Evolutionary conservation across 2,329 filamentous ascomycete species (phyloP), one percentile per base, ranked within the genome.

Genomic region (Pseudogymnoascus sp.): DNA sequence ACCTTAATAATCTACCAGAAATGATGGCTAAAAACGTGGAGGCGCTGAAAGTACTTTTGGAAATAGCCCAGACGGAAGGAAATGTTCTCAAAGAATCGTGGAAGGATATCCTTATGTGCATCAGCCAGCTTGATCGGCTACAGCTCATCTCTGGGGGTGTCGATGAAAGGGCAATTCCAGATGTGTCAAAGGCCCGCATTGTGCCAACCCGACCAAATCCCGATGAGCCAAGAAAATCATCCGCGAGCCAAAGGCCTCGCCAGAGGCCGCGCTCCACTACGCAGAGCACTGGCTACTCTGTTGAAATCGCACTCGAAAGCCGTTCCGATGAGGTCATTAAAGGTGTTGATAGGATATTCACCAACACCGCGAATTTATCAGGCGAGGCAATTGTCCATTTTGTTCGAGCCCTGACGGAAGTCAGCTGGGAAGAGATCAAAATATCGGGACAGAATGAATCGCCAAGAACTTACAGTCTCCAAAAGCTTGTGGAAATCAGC

Each of bases 361-460:
- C 92, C 59, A 96, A 96, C 72, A 98, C 95, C 0, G 93, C 93
- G 7, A 93, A 96, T 69, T 82, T 99, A 2, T 93, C 90, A 4
- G 93, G 93, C 64, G 92, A 97, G 68, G 93, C 93, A 2, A 99
- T 99, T 71, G 90, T 98, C 1, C 89, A 96, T 74, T 99, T 99
- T 74, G 93, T 96, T 60, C 87, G 88, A 63, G 93, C 95, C 0
- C 78, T 99, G 64, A 96, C 91, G 6, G 92, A 97, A 73, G 93
- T 99, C 68, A 98, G 93, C 75, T 98, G 95, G 95, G 93, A 98
- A 72, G 95, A 99, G 75, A 99, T 99, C 72, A 93, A 96, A 73
- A 96, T 95, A 3, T 98, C 95, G 0, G 95, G 95, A 0, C 91
- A 93, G 63, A 97, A 93, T 72, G 95, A 99, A 65, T 96, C 91